phyloP scores from a whole-genome alignment of 179 eudicot species.

The Beta lomatogona region DNA sequence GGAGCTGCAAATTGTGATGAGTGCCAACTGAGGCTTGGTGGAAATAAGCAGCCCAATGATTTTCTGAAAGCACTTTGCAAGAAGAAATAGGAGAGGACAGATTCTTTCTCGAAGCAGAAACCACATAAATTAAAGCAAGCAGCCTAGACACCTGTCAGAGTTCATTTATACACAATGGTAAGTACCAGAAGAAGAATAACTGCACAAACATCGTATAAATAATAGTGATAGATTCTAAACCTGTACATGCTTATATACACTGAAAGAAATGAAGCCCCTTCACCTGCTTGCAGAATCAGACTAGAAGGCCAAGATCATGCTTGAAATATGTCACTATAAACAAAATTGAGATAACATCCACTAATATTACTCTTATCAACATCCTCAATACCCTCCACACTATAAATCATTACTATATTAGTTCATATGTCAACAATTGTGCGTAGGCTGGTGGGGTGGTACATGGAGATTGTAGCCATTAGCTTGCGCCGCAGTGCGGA shows the following conservation, averaged over 20 bases:
- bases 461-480: neutral
- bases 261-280: no score
- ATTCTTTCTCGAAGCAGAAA: conserved; percentile 46
- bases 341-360: neutral
- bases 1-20: conserved; percentile 57
- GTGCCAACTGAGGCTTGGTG: conserved; percentile 93
- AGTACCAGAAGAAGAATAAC: neutral
- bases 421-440: no score
- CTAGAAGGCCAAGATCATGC: neutral
- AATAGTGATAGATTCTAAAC: neutral
- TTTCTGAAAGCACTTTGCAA: conserved; percentile 46
- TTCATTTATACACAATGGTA: conserved; percentile 2
- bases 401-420: no score
- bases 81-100: conserved; percentile 33
- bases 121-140: conserved; percentile 66
- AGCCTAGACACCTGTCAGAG: conserved; percentile 70
- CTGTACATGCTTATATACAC: no score
- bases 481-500: no score
- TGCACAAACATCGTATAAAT: neutral
- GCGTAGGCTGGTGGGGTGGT: neutral
- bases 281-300: neutral
- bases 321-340: neutral
- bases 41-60: conserved; percentile 83
- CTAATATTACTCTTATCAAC: neutral
- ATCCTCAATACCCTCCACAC: neutral